phyloP scores from a whole-genome alignment of 1,139 yeast genomes.

The Meyerozyma smithsonii region DNA sequence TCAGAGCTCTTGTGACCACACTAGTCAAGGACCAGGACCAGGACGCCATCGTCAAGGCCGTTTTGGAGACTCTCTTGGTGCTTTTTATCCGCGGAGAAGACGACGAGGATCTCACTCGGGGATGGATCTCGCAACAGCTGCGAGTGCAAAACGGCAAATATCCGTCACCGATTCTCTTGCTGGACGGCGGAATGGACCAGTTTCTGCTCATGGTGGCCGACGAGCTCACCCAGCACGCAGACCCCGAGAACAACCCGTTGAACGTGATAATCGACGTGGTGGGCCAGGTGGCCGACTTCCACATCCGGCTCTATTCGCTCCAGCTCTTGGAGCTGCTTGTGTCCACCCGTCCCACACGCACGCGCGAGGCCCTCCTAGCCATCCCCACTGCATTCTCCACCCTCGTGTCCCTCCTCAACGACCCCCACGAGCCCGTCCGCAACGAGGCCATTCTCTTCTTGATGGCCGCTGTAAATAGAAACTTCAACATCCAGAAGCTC shows the following conservation, averaged over 20 bases:
- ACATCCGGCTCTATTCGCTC: constrained; percentile 70
- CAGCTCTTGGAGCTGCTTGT: constrained; percentile 84
- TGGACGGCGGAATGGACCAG: constrained; percentile 62
- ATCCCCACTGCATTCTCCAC: constrained; percentile 80
- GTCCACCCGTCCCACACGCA: constrained; percentile 66
- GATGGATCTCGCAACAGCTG: constrained; percentile 74
- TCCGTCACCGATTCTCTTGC: constrained; percentile 72
- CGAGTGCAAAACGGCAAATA: constrained; percentile 75
- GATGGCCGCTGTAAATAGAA: constrained; percentile 76
- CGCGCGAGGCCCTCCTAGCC: constrained; percentile 69
- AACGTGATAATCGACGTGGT: constrained; percentile 45
- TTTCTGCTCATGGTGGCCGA: constrained; percentile 95
- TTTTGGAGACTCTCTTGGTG: constrained; percentile 79
- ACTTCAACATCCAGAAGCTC: constrained; percentile 82
- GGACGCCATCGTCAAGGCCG: constrained; percentile 70
- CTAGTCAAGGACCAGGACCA: constrained; percentile 66
- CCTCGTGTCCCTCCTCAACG: constrained; percentile 65
- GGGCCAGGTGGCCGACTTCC: constrained; percentile 58
- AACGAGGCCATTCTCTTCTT: constrained; percentile 83
- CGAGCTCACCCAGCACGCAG: constrained; percentile 66
- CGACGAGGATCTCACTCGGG: constrained; percentile 52
- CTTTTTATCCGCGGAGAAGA: constrained; percentile 67
- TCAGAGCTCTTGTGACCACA: constrained; percentile 68
- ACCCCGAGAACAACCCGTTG: constrained; percentile 50
- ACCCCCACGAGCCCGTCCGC: constrained; percentile 80